Base-by-base conservation (phyloP, 352 stramenopile species). In the Phytopythium cucurbitacearum region DNA sequence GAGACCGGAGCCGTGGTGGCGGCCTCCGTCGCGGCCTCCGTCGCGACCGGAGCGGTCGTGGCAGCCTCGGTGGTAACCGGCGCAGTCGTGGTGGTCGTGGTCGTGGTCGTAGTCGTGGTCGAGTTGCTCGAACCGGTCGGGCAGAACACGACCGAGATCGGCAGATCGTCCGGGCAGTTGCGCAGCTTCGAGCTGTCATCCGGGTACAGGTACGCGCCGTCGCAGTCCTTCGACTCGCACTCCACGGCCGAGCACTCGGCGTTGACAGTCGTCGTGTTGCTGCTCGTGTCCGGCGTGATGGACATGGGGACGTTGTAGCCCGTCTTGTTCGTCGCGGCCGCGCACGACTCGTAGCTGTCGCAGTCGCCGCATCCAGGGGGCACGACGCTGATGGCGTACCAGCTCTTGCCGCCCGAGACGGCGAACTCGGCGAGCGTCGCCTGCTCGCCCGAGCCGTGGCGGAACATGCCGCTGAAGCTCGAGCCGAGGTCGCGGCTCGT, bases 221-320 rank as follows among this genome's bases (percentile, higher is more conserved):
- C 43, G 39, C 71, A 83, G 48, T 72, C 61, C 32, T 67, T 57
- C 6, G 48, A 71, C 13, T 55, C 48, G 34, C 73, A 82, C 7
- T 55, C 64, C 35, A 85, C 59, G 7, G 57, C 40, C 7, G 54
- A 47, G 48, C 68, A 74, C 45, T 76, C 71, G 5, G 21, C 53
- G 47, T 73, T 68, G 33, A 69, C 62, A 12, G 6, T 59, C 13
- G 56, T 51, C 7, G 28, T 33, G 36, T 48, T 34, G 15, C 41
- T 34, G 36, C 51, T 48, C 8, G 49, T 62, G 47, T 56, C 48
- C 35, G 77, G 79, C 2, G 51, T 68, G 58, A 90, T 84, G 15
- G 65, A 62, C 62, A 90, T 69, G 21, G 76, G 57, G 32, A 87
- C 65, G 46, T 90, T 90, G 67, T 71, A 90, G 45, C 79, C 79